Percentiles rank a stretch among this genome's conserved stretches.
Evolutionary conservation across 1,284 basidiomycete species (phyloP).

Genomic region (Phellopilus nigrolimitatus): DNA sequence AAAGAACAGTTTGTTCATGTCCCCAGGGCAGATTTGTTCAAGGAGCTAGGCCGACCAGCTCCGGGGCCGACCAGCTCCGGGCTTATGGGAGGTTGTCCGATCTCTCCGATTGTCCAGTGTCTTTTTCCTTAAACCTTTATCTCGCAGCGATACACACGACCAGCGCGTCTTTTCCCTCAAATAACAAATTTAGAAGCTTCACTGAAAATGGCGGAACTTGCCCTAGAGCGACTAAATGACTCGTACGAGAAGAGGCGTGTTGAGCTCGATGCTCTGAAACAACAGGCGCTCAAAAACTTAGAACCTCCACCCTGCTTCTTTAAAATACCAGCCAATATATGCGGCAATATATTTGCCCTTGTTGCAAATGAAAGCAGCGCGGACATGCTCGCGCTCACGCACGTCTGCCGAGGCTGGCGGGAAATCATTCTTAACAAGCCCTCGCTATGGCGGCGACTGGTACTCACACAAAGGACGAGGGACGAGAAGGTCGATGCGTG

Average conservation of each 20-base stretch:
- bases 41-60: too few species aligned
- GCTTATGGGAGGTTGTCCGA: conserved; percentile 52
- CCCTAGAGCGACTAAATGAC: conserved; percentile 30
- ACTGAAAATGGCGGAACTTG: conserved; percentile 33
- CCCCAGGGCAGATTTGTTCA: too few species aligned
- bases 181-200: conserved; percentile 33
- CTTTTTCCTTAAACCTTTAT: background rate
- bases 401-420: conserved; percentile 3
- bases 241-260: conserved; percentile 28
- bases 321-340: conserved; percentile 2
- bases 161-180: conserved; percentile 34
- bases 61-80: too few species aligned
- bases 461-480: background rate
- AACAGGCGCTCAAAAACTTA: conserved; percentile 10
- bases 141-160: conserved; percentile 37
- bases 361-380: background rate
- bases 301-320: background rate
- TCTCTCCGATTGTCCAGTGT: conserved; percentile 36
- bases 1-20: too few species aligned
- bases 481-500: conserved; percentile 1
- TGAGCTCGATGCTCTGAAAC: conserved; percentile 29
- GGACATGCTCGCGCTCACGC: background rate
- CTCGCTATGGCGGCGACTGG: background rate
- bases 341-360: conserved; percentile 1
- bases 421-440: conserved; percentile 1